Evolutionary conservation across 371 early-diverging fungal genomes (phyloP), one percentile per base, ranked within the genome.

Genomic region (Lichtheimia ramosa): DNA sequence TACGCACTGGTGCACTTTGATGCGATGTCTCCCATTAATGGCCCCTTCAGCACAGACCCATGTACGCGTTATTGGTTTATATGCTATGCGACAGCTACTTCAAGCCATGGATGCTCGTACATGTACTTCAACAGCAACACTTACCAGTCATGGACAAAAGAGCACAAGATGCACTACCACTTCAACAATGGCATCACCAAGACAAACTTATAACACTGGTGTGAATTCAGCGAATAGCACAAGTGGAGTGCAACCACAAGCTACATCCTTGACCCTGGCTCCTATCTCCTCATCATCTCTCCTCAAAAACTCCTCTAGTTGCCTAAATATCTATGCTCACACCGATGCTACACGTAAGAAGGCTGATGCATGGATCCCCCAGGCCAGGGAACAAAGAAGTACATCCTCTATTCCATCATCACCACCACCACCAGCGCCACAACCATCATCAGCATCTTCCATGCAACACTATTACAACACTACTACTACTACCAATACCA

Each of bases 31-130:
- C 18, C 77, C 77, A 2, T 27, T 63, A 18, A 62, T 71, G 68
- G 71, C 66, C 39, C 49, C 71, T 8, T 58, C 52, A 5, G 57
- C 77, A 8, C 65, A 67, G 40, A 43, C 54, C 13, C 65, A 71
- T 52, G 67, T 73, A n/a, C 69, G 65, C 41, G 67, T 71, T 0
- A 62, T 76, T 6, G 73, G 65, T 6, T 48, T 67, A 3, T 70
- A 67, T 59, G 77, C 73, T 0, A 73, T 76, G 77, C 48, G 77
- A 43, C 71, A 73, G 8, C 63, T 76, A 5, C 28, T 76, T 12
- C 57, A 57, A 20, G 14, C 56, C 0, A 61, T 48, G 48, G 27
- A 43, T 43, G 3, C 10, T 14, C 18, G 40, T 20, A 6, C 10
- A 39, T 53, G 53, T 10, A 28, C 41, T 13, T 59, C 51, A n/a